Percentiles rank a stretch among this genome's conserved stretches.
phyloP scores from a whole-genome alignment of 805 yeast genomes.

The Ogataea allantospora region DNA sequence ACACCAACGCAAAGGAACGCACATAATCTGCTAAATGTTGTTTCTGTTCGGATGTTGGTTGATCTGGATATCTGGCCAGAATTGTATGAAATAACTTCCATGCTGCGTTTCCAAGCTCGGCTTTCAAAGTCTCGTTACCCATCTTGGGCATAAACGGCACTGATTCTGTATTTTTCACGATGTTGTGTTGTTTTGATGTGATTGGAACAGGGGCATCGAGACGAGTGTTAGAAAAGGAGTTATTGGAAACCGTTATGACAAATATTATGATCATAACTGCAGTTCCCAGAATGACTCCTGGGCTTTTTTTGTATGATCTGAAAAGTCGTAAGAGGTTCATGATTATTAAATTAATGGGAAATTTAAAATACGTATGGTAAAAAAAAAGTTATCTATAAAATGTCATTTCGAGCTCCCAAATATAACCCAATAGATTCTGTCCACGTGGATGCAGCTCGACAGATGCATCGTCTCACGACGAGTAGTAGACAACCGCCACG shows the following conservation, averaged over 20 bases:
- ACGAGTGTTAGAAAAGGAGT: slow-evolving; percentile 18
- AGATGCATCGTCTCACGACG: slow-evolving; percentile 53
- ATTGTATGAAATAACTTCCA: slow-evolving; percentile 94
- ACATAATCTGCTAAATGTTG: slow-evolving; percentile 63
- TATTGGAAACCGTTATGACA: slow-evolving; percentile 20
- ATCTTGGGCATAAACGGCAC: slow-evolving; percentile 82
- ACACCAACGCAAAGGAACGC: slow-evolving; percentile 79
- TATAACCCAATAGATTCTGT: slow-evolving; percentile 48
- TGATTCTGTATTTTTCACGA: slow-evolving; percentile 2
- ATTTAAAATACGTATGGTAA: no score
- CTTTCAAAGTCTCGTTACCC: slow-evolving; percentile 68
- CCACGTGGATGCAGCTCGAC: slow-evolving; percentile 60
- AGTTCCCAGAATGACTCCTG: slow-evolving; percentile 20
- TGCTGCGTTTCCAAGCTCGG: slow-evolving; percentile 85
- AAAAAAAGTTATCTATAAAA: not conserved
- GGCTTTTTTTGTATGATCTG: slow-evolving; percentile 16
- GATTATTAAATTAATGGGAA: not conserved
- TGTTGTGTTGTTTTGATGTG: slow-evolving; percentile 2
- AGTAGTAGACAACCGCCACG: slow-evolving; percentile 37
- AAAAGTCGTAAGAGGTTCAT: slow-evolving; percentile 7
- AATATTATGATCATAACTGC: slow-evolving; percentile 19
- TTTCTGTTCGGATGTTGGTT: slow-evolving; percentile 64
- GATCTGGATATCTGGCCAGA: slow-evolving; percentile 86
- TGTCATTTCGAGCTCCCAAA: slow-evolving; percentile 9
- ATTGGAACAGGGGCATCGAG: slow-evolving; percentile 25